A percentile compares a stretch with the other conserved stretches of the same genome.
These are phyloP conservation scores for Fusarium sp. DNA, from an alignment of 2,329 filamentous ascomycete genomes.

Conservation along the genomic window DNA sequence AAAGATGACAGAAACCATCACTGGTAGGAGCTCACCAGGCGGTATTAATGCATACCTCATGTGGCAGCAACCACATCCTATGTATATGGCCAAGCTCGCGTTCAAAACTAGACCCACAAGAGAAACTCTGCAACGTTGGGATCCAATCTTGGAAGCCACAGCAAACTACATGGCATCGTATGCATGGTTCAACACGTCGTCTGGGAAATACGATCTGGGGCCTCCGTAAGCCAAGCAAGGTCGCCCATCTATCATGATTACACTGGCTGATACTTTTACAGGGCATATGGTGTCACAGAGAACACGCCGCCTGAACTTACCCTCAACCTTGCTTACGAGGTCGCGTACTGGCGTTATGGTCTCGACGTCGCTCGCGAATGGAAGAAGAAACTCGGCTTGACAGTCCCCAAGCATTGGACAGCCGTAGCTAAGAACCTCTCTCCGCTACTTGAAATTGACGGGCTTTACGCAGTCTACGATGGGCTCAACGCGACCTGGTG, in stretches of 20 bases:
- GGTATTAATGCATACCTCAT: slow-evolving; percentile 69
- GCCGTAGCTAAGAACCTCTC: slow-evolving; percentile 62
- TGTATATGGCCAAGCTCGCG: slow-evolving; percentile 66
- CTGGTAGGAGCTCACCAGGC: slow-evolving; percentile 51
- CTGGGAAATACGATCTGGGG: slow-evolving; percentile 60
- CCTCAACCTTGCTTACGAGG: slow-evolving; percentile 67
- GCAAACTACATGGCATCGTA: slow-evolving; percentile 69
- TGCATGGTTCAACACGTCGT: slow-evolving; percentile 62
- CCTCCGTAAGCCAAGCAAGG: slow-evolving; percentile 46
- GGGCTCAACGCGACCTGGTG: slow-evolving; percentile 58
- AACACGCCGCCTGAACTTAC: slow-evolving; percentile 67
- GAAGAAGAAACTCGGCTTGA: slow-evolving; percentile 58
- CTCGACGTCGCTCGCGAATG: slow-evolving; percentile 62
- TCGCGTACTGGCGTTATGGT: slow-evolving; percentile 69
- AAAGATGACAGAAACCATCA: slow-evolving; percentile 48
- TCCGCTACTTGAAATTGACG: slow-evolving; percentile 58
- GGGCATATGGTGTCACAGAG: slow-evolving; percentile 58
- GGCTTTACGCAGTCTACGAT: slow-evolving; percentile 64
- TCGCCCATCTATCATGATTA: neutral
- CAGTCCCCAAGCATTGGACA: slow-evolving; percentile 57
- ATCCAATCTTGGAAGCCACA: slow-evolving; percentile 58
- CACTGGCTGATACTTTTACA: neutral
- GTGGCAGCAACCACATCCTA: slow-evolving; percentile 68
- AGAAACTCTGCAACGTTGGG: slow-evolving; percentile 61
- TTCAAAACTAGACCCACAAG: slow-evolving; percentile 38